Evolutionary conservation across 768 basidiomycete genomes (phyloP), one percentile per base, ranked within the genome.

Genomic region (Lentinula lateritia): DNA sequence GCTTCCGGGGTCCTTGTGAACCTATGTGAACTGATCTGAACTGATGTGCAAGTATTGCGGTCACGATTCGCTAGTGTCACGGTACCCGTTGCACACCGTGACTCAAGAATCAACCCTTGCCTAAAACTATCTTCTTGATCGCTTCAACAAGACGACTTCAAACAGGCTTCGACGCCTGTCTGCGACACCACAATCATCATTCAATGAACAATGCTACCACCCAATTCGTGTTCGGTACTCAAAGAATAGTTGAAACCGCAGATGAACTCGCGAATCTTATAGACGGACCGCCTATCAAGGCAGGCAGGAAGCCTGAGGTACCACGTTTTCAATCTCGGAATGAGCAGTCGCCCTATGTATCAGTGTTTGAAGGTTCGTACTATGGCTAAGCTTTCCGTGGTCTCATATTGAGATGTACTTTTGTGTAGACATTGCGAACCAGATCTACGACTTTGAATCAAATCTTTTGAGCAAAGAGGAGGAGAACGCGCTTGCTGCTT

Each of bases 341-440:
- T 16, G 16, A 38, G 13, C 59, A 20, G 10, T 60, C 59, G 6
- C 50, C 59, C 15, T 60, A 60, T 32, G 59, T 60, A n/a, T 42
- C 48, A 5, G 50, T 52, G 13, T 52, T 60, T 34, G 59, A 60
- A 52, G 59, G 59, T 60, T 16, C n/a, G 50, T 8, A 38, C 18
- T 28, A 18, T 32, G 18, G 5, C 15, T 36, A 12, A 50, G 6
- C 34, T 41, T 16, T 5, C 20, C 13, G 7, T 28, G 7, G 35
- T 12, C 5, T 5, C n/a, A 9, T 60, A 3, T 13, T 52, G 8
- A 8, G 1, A 20, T 52, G n/a, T 32, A 6, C 12, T 34, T 2
- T 45, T 41, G 0, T 34, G 16, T 52, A 60, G 59, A 42, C 23
- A 60, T 52, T 20, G 50, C 48, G n/a, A 60, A 60, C 18, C 23